phyloP scores from a whole-genome alignment of 768 basidiomycete species.

The Leccinum pellstonianum region DNA sequence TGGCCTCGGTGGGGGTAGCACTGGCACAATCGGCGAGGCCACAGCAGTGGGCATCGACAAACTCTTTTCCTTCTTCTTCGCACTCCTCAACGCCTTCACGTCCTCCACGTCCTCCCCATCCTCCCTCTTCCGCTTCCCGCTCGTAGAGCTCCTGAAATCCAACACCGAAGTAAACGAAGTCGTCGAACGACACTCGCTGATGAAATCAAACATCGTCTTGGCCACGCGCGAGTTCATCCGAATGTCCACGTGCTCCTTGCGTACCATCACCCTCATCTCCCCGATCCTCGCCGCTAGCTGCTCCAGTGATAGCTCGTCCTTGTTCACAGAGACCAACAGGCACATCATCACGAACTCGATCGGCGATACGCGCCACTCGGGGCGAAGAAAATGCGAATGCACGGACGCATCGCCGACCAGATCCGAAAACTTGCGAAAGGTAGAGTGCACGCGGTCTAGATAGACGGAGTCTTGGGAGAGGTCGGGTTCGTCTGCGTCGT shows the following conservation, averaged over 20 bases:
- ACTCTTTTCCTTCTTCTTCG: slow-evolving; percentile 17
- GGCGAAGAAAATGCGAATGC: slow-evolving; percentile 38
- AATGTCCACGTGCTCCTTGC: slow-evolving; percentile 59
- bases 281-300: slow-evolving; percentile 47
- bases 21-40: too few relatives aligned
- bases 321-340: slow-evolving; percentile 53
- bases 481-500: slow-evolving; percentile 6
- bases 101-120: slow-evolving; percentile 10
- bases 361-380: slow-evolving; percentile 55
- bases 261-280: slow-evolving; percentile 54
- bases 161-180: neutral
- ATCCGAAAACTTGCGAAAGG: slow-evolving; percentile 47
- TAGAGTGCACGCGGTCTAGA: slow-evolving; percentile 34
- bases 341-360: slow-evolving; percentile 64
- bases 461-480: slow-evolving; percentile 36
- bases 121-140: slow-evolving; percentile 28
- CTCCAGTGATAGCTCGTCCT: slow-evolving; percentile 34
- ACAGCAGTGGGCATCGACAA: too few relatives aligned
- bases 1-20: slow-evolving; percentile 17
- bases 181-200: slow-evolving; percentile 31
- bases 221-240: slow-evolving; percentile 60
- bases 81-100: neutral
- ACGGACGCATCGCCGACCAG: slow-evolving; percentile 42
- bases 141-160: neutral
- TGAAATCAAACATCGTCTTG: slow-evolving; percentile 54